phyloP scores from a whole-genome alignment of 2,329 filamentous ascomycete genomes.

The Grosmannia huntii region DNA sequence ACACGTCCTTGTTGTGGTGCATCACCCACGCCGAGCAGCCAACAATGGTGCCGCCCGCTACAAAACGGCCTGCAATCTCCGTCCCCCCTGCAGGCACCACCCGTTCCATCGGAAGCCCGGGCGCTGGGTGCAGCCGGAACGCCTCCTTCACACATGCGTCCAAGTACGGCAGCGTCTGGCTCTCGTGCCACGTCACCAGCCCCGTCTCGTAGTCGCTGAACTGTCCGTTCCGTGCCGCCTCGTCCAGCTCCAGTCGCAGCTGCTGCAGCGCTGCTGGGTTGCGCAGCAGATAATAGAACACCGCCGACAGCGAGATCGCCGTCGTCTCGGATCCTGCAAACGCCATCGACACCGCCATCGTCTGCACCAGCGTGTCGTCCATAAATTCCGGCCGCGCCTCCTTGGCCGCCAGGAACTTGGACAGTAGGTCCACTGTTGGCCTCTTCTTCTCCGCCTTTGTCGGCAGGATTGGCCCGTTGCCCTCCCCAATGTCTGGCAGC shows the following conservation, averaged over 20 bases:
- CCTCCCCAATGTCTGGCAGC: slow-evolving; percentile 33
- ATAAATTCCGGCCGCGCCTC: slow-evolving; percentile 58
- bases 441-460: slow-evolving; percentile 21
- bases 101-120: slow-evolving; percentile 60
- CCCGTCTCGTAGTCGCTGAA: slow-evolving; percentile 41
- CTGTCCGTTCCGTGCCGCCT: slow-evolving; percentile 35
- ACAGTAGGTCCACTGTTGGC: slow-evolving; percentile 47
- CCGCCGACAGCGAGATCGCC: slow-evolving; percentile 55
- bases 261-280: slow-evolving; percentile 41
- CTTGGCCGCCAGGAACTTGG: slow-evolving; percentile 58
- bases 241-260: slow-evolving; percentile 50
- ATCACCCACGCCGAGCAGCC: slow-evolving; percentile 67
- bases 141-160: slow-evolving; percentile 69
- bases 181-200: slow-evolving; percentile 56
- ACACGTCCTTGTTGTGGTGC: slow-evolving; percentile 54
- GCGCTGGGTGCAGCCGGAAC: slow-evolving; percentile 63
- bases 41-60: slow-evolving; percentile 60
- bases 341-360: slow-evolving; percentile 59
- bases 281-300: slow-evolving; percentile 64
- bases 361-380: slow-evolving; percentile 55
- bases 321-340: slow-evolving; percentile 72
- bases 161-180: slow-evolving; percentile 59
- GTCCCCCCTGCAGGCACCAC: slow-evolving; percentile 53
- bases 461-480: slow-evolving; percentile 25
- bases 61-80: slow-evolving; percentile 47